These are phyloP conservation scores for Schrenkiella parvula DNA, from an alignment of 345 rosid genomes.

Conservation along the genomic window DNA sequence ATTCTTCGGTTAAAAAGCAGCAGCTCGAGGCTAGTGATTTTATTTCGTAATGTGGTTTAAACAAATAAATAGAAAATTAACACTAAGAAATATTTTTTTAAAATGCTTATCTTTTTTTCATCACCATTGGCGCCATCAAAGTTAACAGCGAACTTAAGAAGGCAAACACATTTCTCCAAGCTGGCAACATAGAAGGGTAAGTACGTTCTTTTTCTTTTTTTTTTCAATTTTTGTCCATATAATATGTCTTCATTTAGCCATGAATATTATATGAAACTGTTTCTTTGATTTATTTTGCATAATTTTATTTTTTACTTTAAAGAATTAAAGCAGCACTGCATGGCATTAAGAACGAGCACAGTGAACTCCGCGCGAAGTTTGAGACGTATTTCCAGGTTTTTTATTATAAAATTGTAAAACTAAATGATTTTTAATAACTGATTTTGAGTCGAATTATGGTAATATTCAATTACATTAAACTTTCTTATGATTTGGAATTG, in stretches of 20 bases:
- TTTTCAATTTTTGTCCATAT: neutral
- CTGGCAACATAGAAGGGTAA: slow-evolving; percentile 24
- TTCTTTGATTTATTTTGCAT: neutral
- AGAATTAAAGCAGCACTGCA: slow-evolving; percentile 15
- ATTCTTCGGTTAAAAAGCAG: slow-evolving; percentile 25
- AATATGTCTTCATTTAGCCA: neutral
- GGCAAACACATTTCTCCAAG: slow-evolving; percentile 16
- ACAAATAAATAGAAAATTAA: neutral
- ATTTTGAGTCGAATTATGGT: neutral
- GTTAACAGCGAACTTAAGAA: slow-evolving; percentile 9
- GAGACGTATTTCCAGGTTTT: slow-evolving; percentile 30
- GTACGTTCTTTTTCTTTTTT: neutral
- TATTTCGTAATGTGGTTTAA: neutral
- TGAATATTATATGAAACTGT: neutral
- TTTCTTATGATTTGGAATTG: neutral
- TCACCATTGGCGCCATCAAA: slow-evolving; percentile 25
- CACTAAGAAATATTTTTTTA: neutral
- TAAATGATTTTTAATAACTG: neutral
- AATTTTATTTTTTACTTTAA: neutral
- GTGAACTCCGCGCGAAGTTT: slow-evolving; percentile 28
- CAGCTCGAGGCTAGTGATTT: slow-evolving; percentile 21
- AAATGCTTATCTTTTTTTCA: neutral
- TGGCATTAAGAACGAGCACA: slow-evolving; percentile 24
- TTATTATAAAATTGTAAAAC: neutral
- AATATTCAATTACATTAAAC: neutral